Base-by-base conservation (phyloP, 2,329 filamentous ascomycete species). In the Colletotrichum truncatum region DNA sequence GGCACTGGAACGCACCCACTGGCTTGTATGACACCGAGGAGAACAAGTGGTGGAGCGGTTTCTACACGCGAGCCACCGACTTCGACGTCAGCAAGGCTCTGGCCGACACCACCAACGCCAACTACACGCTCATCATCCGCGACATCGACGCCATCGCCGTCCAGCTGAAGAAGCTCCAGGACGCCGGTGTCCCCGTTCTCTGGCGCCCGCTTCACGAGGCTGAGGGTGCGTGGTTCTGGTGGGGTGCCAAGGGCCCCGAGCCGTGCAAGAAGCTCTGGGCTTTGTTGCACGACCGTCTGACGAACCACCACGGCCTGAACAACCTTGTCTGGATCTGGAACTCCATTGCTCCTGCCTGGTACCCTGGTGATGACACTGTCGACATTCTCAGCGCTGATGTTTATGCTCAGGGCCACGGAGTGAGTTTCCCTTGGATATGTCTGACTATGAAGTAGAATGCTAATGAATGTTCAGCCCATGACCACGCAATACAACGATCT, bases 321-420 rank as follows among this genome's bases (percentile, higher is more conserved):
- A 85, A 85, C 69, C 68, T 85, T 9, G 71, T 85, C 49, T 85
- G 83, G 83, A 73, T 82, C 7, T 84, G 82, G 82, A 85, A 85
- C 70, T 82, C 80, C 0, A 73, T 84, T 0, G 69, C 70, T 3
- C 69, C 75, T 1, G 76, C 74, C 16, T 85, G 83, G 83, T 85
- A 85, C 64, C 82, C 82, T 0, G 82, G 82, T 1, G 76, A 78
- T 58, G 75, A 74, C 4, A 77, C 77, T 3, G 81, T 84, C 0
- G 82, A 84, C 68, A 79, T 85, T 10, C 73, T 84, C 0, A 78
- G 75, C 43, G 80, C 81, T 1, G 82, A 85, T 67, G 78, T 79
- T 3, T 85, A 84, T 67, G 73, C 76, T 2, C 73, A 81, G 45
- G 78, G 78, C 46, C 80, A 83, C 54, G 81, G 81, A 4, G 79